Evolutionary conservation across 176 grass and related monocot species (phyloP), one percentile per base, ranked within the genome.

Genomic region (Bolboschoenus planiculmis): DNA sequence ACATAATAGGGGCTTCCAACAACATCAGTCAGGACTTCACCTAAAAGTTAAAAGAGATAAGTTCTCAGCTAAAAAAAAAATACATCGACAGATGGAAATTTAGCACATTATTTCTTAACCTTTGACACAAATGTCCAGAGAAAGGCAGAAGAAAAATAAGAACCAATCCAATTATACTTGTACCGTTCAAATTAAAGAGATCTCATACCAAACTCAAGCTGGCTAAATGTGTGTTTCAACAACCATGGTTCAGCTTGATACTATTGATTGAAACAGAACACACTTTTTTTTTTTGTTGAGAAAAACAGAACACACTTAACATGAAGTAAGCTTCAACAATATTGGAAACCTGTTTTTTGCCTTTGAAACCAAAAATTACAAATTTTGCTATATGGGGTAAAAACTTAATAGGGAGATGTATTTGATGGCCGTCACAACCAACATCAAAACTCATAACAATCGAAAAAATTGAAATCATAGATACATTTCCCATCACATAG

Each of bases 1-100:
- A 85, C 84, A 56, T 85, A 85, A 53, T 85, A 85, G 9, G 84
- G 84, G 33, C 84, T 85, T 36, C 84, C 84, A 39, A 85, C 84
- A 56, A 85, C 84, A 79, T 85, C 84, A 65, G 16, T 85, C 16
- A 85, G 76, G 30, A 54, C 33, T 33, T 85, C 84, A 50, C 84
- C 84, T 85, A 24, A 46, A 70, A 80, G 34, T 50, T 44, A 7
- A 53, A 66, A 48, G 10, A 85, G 64, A 84, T 20, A 42, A 80
- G 2, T 79, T 66, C 27, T 77, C 15, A 77, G 72, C 72, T 43
- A 24, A 5, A 71, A 60, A 71, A 60, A 36, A 8, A 58, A 29
- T 23, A 15, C 67, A 24, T 46, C 46, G 7, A 1, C 39, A 10
- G 37, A 46, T 72, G 21, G 39, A 20, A 37, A 33, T 37, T 36